Percentiles rank a stretch among this genome's conserved stretches.
These are phyloP conservation scores for Dactylellina cionopaga DNA, from an alignment of 2,329 filamentous ascomycete genomes.

Conservation along the genomic window DNA sequence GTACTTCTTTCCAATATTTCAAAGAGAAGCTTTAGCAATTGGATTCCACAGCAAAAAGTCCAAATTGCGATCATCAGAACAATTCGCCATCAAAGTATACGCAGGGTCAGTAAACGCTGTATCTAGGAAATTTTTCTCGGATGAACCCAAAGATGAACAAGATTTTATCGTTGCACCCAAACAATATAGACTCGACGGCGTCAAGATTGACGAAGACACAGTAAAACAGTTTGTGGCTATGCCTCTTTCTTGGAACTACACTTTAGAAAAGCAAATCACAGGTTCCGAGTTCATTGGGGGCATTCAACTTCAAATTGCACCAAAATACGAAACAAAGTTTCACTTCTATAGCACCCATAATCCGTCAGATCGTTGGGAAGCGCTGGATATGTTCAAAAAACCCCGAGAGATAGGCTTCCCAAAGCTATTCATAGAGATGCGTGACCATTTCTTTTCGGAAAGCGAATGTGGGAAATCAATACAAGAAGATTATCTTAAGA, in stretches of 20 bases:
- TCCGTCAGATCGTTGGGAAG: too few species aligned
- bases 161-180: slow-evolving; percentile 5
- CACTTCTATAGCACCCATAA: background rate
- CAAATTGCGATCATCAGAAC: background rate
- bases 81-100: slow-evolving; percentile 11
- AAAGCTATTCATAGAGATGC: background rate
- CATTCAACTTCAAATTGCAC: slow-evolving; percentile 8
- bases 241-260: slow-evolving; percentile 7
- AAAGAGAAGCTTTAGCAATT: slow-evolving; percentile 8
- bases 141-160: background rate
- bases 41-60: background rate
- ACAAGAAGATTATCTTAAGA: background rate
- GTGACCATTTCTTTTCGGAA: background rate
- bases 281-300: background rate
- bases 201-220: background rate
- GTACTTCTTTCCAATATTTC: slow-evolving; percentile 22
- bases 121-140: background rate
- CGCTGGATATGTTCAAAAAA: background rate
- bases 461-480: background rate
- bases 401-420: background rate
- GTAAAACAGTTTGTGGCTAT: slow-evolving; percentile 9
- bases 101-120: slow-evolving; percentile 5
- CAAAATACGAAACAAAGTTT: background rate
- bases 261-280: background rate
- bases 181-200: slow-evolving; percentile 1